Evolutionary conservation across 202 grass and related monocot genomes (phyloP).

Genomic region (Hordeum pubiflorum): DNA sequence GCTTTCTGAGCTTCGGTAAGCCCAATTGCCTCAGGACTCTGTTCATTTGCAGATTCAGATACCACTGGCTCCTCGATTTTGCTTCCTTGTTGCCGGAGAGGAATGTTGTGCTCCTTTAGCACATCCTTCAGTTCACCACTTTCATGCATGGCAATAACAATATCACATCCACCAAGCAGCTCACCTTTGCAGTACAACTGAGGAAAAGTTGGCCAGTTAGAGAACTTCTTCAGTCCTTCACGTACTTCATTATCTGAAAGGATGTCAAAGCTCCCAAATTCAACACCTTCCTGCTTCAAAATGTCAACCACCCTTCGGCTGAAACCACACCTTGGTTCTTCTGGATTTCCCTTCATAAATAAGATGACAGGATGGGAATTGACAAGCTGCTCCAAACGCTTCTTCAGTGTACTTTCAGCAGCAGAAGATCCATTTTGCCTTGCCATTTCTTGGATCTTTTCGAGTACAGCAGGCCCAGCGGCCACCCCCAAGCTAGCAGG

Average conservation of each 20-base stretch:
- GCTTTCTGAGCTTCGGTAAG: constrained; percentile 48
- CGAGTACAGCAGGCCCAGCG: constrained; percentile 49
- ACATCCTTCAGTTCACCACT: constrained; percentile 82
- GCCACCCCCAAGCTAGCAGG: constrained; percentile 70
- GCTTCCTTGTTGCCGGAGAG: constrained; percentile 32
- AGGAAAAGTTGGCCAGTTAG: constrained; percentile 94
- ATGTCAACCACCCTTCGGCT: constrained; percentile 77
- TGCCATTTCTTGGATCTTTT: constrained; percentile 54
- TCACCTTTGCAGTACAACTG: constrained; percentile 93
- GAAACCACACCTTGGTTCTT: constrained; percentile 84
- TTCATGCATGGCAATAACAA: constrained; percentile 83
- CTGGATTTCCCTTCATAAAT: constrained; percentile 89
- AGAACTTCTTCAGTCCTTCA: constrained; percentile 88
- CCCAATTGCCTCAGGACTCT: constrained; percentile 25
- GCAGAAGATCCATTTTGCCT: constrained; percentile 49
- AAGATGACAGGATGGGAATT: constrained; percentile 72
- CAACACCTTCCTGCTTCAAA: constrained; percentile 71
- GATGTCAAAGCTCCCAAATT: constrained; percentile 86
- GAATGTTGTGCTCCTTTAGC: constrained; percentile 55
- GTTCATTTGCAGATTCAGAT: constrained; percentile 18
- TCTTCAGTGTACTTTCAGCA: constrained; percentile 39
- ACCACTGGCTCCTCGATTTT: constrained; percentile 23
- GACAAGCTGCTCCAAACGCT: constrained; percentile 66
- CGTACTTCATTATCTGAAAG: constrained; percentile 72
- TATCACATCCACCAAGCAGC: constrained; percentile 87